These are phyloP conservation scores for Paecilomyces dactylethromorphus DNA, from an alignment of 2,329 filamentous ascomycete genomes.

Conservation along the genomic window DNA sequence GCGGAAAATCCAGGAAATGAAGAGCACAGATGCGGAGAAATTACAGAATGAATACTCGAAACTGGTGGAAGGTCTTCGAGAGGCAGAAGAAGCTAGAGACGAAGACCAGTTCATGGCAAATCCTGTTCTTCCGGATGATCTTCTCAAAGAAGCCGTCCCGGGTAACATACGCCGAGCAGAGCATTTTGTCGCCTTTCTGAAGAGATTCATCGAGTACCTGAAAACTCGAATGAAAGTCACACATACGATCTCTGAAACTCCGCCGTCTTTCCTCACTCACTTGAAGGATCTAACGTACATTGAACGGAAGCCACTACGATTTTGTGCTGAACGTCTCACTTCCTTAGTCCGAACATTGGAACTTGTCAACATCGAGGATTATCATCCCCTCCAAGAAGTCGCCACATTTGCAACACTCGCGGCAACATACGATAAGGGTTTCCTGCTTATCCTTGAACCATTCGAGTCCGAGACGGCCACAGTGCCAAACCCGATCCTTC, in stretches of 20 bases:
- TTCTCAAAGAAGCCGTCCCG: conserved; percentile 90
- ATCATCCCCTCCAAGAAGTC: conserved; percentile 92
- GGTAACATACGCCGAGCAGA: conserved; percentile 94
- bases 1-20: conserved; percentile 86
- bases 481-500: conserved; percentile 92
- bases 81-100: conserved; percentile 79
- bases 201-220: conserved; percentile 94
- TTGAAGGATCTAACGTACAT: conserved; percentile 96
- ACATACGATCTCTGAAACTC: conserved; percentile 95
- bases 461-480: conserved; percentile 94
- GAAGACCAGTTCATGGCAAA: conserved; percentile 98
- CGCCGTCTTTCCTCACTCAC: conserved; percentile 85
- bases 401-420: conserved; percentile 95
- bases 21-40: conserved; percentile 89
- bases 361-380: conserved; percentile 96
- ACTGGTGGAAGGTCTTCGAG: conserved; percentile 82
- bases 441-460: conserved; percentile 91
- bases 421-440: conserved; percentile 94
- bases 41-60: conserved; percentile 93
- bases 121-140: conserved; percentile 84
- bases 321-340: conserved; percentile 90
- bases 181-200: conserved; percentile 90
- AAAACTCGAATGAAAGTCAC: conserved; percentile 98
- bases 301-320: conserved; percentile 85
- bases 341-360: conserved; percentile 92